Evolutionary conservation across 2,329 filamentous ascomycete species (phyloP), one percentile per base, ranked within the genome.

Genomic region (Aspergillus amoenus): DNA sequence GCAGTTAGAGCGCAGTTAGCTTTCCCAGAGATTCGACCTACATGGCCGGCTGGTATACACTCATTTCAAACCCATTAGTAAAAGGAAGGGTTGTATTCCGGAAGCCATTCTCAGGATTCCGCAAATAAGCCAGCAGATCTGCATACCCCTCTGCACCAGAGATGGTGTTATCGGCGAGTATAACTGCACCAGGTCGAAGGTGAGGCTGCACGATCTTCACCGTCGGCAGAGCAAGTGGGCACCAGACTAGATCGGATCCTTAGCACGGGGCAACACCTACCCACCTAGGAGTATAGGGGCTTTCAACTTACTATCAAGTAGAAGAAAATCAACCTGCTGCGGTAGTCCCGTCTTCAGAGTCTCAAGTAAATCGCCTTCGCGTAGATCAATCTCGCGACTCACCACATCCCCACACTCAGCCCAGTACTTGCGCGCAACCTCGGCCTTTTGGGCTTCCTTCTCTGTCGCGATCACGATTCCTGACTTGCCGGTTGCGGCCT

Each of bases 291-390:
- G 2, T 41, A 30, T 7, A 3, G 12, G 30, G 34, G n/a, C 24
- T 5, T 13, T 27, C 40, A n/a, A 79, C 84, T 75, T 68, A 87
- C 84, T 87, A 62, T 87, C 84, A 18, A 88, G 74, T n/a, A 87
- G 70, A n/a, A 88, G 63, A 17, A 87, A 73, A 59, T 87, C 82
- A n/a, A 87, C 73, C 30, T 77, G 64, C 1, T 77, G 64, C 1
- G 75, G 71, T 0, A 87, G 56, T 21, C 75, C 73, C 3, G 73
- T 64, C 61, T 80, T 79, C 12, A 85, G 68, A 0, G 84, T 87
- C 66, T 87, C 79, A 0, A 77, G 72, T 50, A 88, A 60, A 65
- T 87, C 81, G 0, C 85, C 85, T 56, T 81, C 81, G 4, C 84
- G 70, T 22, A 88, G 68, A 24, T 86, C 84, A 64, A 87, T 84